A percentile compares a stretch with the other conserved stretches of the same genome.
phyloP scores from a whole-genome alignment of 768 basidiomycete species.

The Suillus luteus region DNA sequence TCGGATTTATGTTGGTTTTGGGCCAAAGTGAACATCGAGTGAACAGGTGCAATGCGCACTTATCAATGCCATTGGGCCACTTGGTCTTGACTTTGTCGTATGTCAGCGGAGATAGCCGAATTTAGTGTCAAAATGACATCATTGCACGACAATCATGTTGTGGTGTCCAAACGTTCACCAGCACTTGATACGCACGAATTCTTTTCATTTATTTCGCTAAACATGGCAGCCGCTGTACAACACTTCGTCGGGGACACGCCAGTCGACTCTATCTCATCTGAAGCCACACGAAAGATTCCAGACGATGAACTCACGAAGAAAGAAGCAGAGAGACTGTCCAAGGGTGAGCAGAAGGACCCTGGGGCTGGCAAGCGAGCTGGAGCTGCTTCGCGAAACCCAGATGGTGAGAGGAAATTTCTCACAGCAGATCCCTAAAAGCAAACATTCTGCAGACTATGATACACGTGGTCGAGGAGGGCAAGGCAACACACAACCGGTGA shows the following conservation, averaged over 20 bases:
- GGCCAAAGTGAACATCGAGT: too few relatives aligned
- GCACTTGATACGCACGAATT: neutral
- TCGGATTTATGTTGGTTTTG: neutral
- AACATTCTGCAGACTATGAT: conserved; percentile 17
- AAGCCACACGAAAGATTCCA: conserved; percentile 21
- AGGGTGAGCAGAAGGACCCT: conserved; percentile 17
- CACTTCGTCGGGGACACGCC: conserved; percentile 31
- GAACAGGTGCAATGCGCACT: neutral
- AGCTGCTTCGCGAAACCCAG: conserved; percentile 27
- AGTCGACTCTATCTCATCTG: conserved; percentile 25
- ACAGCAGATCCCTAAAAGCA: neutral
- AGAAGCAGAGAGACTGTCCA: conserved; percentile 22
- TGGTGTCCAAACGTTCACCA: neutral
- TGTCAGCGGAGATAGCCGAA: neutral
- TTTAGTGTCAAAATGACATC: neutral
- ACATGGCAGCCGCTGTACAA: conserved; percentile 15
- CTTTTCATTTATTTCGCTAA: neutral
- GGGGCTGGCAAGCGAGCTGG: conserved; percentile 34
- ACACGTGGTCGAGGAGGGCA: conserved; percentile 16
- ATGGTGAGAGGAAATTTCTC: conserved; percentile 13
- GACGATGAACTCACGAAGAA: conserved; percentile 25
- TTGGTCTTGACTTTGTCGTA: neutral
- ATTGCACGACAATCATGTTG: neutral
- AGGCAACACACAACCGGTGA: neutral
- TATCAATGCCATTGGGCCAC: too few relatives aligned